Percentiles rank a stretch among this genome's conserved stretches.
These are phyloP conservation scores for Fomitopsis pinicola DNA, from an alignment of 1,284 basidiomycete species.

Conservation along the genomic window DNA sequence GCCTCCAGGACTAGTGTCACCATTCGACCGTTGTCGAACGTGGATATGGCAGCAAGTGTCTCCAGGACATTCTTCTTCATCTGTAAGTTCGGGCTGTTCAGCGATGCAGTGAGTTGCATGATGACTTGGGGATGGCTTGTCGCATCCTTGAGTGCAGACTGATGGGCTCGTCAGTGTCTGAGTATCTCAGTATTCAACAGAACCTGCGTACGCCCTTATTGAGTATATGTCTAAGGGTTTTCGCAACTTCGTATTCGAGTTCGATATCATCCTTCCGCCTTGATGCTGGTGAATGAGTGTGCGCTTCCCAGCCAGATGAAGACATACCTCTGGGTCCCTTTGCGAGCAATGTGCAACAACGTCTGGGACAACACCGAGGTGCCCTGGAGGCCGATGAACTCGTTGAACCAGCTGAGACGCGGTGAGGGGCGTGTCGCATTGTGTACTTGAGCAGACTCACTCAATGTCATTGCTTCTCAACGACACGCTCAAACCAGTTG, in stretches of 20 bases:
- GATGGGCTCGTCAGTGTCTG: constrained; percentile 1
- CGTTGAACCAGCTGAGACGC: constrained; percentile 69
- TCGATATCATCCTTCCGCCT: constrained; percentile 66
- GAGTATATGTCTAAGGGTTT: constrained; percentile 83
- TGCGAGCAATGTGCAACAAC: constrained; percentile 71
- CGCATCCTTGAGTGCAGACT: constrained; percentile 78
- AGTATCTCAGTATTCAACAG: neutral
- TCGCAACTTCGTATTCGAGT: constrained; percentile 88
- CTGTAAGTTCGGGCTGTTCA: constrained; percentile 80
- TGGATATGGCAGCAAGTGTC: constrained; percentile 64
- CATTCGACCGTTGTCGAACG: constrained; percentile 44
- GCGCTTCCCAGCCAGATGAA: neutral
- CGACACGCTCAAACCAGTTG: constrained; percentile 74
- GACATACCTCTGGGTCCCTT: constrained; percentile 54
- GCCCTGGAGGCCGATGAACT: constrained; percentile 77
- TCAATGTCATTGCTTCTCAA: constrained; percentile 78
- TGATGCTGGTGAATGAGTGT: neutral
- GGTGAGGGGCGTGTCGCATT: neutral
- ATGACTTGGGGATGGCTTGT: constrained; percentile 77
- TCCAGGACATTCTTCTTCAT: constrained; percentile 84
- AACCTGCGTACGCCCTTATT: constrained; percentile 60
- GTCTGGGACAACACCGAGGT: constrained; percentile 84
- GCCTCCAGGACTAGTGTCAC: constrained; percentile 57
- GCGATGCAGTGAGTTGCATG: constrained; percentile 78
- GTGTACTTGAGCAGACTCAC: constrained; percentile 39